Evolutionary conservation across 2,329 filamentous ascomycete genomes (phyloP).

Genomic region (Nothopassalora personata): DNA sequence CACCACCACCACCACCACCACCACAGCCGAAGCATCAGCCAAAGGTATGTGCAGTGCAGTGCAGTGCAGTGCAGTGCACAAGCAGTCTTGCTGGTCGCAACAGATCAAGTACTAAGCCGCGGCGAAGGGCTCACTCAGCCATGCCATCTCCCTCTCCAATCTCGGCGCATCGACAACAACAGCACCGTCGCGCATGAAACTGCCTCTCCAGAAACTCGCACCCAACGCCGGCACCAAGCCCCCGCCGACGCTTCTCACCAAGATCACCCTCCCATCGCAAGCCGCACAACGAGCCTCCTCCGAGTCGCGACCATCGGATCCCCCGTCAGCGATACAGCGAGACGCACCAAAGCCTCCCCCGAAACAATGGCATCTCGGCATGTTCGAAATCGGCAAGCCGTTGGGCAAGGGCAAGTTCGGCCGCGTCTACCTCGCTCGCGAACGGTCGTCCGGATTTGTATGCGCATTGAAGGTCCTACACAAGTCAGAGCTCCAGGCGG

Average conservation of each 20-base stretch:
- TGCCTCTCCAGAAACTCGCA: constrained; percentile 75
- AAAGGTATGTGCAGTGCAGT: too few species aligned
- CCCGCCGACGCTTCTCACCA: constrained; percentile 38
- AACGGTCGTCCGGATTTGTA: constrained; percentile 72
- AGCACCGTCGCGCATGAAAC: constrained; percentile 61
- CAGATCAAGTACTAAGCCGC: constrained; percentile 14
- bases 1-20: constrained; percentile 42
- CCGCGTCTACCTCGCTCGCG: constrained; percentile 76
- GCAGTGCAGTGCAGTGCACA: too few species aligned
- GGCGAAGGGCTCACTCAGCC: constrained; percentile 43
- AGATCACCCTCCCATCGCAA: constrained; percentile 64
- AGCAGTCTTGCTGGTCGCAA: constrained; percentile 6
- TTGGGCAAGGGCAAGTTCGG: constrained; percentile 86
- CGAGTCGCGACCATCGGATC: constrained; percentile 27
- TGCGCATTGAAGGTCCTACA: constrained; percentile 83
- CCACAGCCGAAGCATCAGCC: constrained; percentile 57
- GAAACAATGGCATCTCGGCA: constrained; percentile 73
- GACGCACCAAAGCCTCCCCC: constrained; percentile 34
- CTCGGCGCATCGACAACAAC: constrained; percentile 34
- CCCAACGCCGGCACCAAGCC: constrained; percentile 56
- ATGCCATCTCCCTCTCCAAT: constrained; percentile 44
- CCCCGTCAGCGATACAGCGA: constrained; percentile 20
- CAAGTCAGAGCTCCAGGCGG: constrained; percentile 75
- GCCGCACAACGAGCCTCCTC: constrained; percentile 44
- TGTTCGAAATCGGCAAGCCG: constrained; percentile 88